These are phyloP conservation scores for Secale cereale DNA, from an alignment of 176 grass and related monocot genomes.

Conservation along the genomic window DNA sequence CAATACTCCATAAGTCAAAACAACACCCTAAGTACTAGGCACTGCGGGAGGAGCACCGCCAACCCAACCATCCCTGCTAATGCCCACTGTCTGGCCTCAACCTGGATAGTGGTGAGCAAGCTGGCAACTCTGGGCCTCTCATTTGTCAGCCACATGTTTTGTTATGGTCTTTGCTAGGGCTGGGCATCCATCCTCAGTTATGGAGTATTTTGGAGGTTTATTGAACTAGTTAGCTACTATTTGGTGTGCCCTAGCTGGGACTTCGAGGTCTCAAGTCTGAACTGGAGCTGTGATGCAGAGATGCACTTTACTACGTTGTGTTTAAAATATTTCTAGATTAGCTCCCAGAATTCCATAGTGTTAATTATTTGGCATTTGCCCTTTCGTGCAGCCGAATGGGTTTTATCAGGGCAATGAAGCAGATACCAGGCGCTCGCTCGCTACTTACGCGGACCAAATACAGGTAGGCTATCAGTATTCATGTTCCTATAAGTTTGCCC, in stretches of 20 bases:
- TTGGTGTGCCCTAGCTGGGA: background rate
- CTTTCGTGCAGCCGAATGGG: conserved; percentile 77
- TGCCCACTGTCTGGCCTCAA: background rate
- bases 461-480: conserved; percentile 53
- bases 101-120: background rate
- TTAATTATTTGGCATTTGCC: conserved; percentile 16
- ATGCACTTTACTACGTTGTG: background rate
- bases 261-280: background rate
- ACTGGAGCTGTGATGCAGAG: conserved; percentile 4
- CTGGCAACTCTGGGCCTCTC: background rate
- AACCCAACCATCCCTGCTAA: background rate
- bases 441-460: conserved; percentile 72
- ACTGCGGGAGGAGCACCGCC: background rate
- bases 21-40: background rate
- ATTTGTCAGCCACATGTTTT: background rate
- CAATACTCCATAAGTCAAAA: background rate
- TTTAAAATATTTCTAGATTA: background rate
- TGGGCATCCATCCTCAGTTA: background rate
- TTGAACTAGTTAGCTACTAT: conserved; percentile 5
- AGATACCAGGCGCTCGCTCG: conserved; percentile 53
- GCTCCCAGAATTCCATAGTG: background rate
- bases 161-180: background rate
- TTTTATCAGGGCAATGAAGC: conserved; percentile 80
- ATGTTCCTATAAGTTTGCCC: conserved; percentile 2
- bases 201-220: background rate